Evolutionary conservation across 2,329 filamentous ascomycete species (phyloP), one percentile per base, ranked within the genome.

Genomic region (Balansia obtecta): DNA sequence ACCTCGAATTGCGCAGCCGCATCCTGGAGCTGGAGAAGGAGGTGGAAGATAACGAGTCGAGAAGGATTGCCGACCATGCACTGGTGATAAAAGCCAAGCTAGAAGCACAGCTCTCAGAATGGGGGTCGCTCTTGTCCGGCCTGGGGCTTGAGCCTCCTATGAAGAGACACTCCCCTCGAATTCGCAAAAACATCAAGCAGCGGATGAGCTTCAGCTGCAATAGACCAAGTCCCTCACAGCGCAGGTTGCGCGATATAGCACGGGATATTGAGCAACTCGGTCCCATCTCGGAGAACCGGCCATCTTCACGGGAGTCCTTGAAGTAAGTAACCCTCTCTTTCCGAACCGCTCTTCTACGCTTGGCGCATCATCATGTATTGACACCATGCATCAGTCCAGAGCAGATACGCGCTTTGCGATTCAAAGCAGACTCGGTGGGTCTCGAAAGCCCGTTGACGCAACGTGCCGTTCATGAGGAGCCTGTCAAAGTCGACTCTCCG

Each of bases 81-180:
- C 68, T 81, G 53, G 75, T 75, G n/a, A 80, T 90, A 58, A 88
- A 83, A 63, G 73, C 74, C 44, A 79, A 82, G 63, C 71, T 94
- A 54, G 82, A 89, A 61, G 73, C 76, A 2, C 88, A 90, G 66
- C 72, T 93, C 18, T 69, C 76, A 34, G 85, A 90, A 69, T 77
- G 88, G 66, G 76, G 79, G 32, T 72, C 74, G 3, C 70, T 91
- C 56, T 74, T 93, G 11, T 79, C 77, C 43, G 76, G 77, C 30
- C 71, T 91, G 42, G 84, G 83, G 6, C 60, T 75, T 40, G 77
- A 83, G 57, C 78, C 80, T 37, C 74, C 80, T 16, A 65, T 66
- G 55, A 77, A 77, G 59, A 64, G 71, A 53, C 70, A 69, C 41
- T 66, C 69, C 56, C 64, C 68, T 50, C 62, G 63, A 56, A 59